Conservation (phyloP, 192 early-diverging fungal species). For the Entomortierella chlamydospora region DNA sequence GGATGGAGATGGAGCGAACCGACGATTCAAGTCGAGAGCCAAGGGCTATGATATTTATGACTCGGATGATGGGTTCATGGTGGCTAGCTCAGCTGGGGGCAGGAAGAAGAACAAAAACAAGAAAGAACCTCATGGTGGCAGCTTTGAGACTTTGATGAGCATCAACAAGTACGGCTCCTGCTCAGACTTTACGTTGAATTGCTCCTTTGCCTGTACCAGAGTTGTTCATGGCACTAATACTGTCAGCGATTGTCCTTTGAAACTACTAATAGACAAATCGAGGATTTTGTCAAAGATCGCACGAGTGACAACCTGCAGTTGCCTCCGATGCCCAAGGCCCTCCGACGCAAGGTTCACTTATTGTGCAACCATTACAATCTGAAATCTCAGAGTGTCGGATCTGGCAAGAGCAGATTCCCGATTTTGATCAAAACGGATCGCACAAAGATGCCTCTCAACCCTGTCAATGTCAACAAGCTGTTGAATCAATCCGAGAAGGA, state of each 20-base stretch:
- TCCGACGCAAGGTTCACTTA: slow-evolving; percentile 58
- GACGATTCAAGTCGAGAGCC: slow-evolving; percentile 37
- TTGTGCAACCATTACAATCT: slow-evolving; percentile 60
- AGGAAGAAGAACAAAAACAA: slow-evolving; percentile 44
- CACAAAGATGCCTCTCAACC: slow-evolving; percentile 56
- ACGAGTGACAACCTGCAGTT: slow-evolving; percentile 49
- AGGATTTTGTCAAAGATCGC: slow-evolving; percentile 44
- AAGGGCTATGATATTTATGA: slow-evolving; percentile 48
- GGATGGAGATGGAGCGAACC: slow-evolving; percentile 37
- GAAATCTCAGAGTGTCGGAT: slow-evolving; percentile 59
- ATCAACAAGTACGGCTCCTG: slow-evolving; percentile 46
- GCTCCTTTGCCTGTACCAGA: background rate
- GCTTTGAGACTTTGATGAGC: slow-evolving; percentile 31
- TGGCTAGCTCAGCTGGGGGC: slow-evolving; percentile 4
- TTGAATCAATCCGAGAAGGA: slow-evolving; percentile 53
- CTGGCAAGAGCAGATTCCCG: slow-evolving; percentile 52
- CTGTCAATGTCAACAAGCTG: slow-evolving; percentile 55
- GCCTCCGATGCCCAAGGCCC: slow-evolving; percentile 57
- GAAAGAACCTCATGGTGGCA: slow-evolving; percentile 36
- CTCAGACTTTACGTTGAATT: no score
- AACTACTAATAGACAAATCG: slow-evolving; percentile 21
- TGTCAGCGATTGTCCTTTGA: background rate
- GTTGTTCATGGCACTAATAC: background rate
- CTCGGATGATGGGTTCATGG: slow-evolving; percentile 38
- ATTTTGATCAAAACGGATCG: slow-evolving; percentile 59